phyloP scores from a whole-genome alignment of 2,329 filamentous ascomycete species.

The Trichophyton benhamiae region DNA sequence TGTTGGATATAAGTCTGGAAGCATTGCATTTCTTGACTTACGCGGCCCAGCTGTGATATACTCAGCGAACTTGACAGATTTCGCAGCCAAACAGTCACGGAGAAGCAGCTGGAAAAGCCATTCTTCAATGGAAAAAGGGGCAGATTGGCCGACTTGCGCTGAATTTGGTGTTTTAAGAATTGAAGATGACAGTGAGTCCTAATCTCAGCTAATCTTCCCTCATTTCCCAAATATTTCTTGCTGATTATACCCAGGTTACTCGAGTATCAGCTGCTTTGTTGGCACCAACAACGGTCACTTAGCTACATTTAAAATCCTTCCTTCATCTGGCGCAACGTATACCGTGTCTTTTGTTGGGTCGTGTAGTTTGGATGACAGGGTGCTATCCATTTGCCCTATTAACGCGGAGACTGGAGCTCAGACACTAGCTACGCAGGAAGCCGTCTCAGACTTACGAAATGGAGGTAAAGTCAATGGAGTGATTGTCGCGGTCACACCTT shows the following conservation, averaged over 20 bases:
- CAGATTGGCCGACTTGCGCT: slow-evolving; percentile 67
- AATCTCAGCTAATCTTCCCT: not conserved
- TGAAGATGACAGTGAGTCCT: slow-evolving; percentile 58
- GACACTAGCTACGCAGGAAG: slow-evolving; percentile 60
- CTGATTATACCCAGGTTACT: slow-evolving; percentile 50
- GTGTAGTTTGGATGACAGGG: slow-evolving; percentile 50
- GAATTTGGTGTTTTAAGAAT: slow-evolving; percentile 91
- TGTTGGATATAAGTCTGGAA: slow-evolving; percentile 71
- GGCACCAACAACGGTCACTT: slow-evolving; percentile 77
- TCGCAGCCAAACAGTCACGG: slow-evolving; percentile 59
- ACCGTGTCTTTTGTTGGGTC: slow-evolving; percentile 59
- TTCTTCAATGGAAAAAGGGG: slow-evolving; percentile 35
- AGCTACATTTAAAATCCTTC: slow-evolving; percentile 80
- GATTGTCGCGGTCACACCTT: slow-evolving; percentile 61
- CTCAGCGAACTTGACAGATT: slow-evolving; percentile 57
- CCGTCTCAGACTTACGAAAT: slow-evolving; percentile 63
- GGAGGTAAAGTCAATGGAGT: slow-evolving; percentile 68
- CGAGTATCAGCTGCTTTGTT: slow-evolving; percentile 83
- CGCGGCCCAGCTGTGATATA: slow-evolving; percentile 78
- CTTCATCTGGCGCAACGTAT: slow-evolving; percentile 57
- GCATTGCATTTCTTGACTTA: slow-evolving; percentile 71
- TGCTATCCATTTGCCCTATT: slow-evolving; percentile 70
- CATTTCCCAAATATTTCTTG: not conserved
- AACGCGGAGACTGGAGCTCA: slow-evolving; percentile 63
- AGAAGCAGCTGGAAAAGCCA: slow-evolving; percentile 53